Evolutionary conservation across 2,329 filamentous ascomycete genomes (phyloP).

Genomic region (Aspergillus flavus): DNA sequence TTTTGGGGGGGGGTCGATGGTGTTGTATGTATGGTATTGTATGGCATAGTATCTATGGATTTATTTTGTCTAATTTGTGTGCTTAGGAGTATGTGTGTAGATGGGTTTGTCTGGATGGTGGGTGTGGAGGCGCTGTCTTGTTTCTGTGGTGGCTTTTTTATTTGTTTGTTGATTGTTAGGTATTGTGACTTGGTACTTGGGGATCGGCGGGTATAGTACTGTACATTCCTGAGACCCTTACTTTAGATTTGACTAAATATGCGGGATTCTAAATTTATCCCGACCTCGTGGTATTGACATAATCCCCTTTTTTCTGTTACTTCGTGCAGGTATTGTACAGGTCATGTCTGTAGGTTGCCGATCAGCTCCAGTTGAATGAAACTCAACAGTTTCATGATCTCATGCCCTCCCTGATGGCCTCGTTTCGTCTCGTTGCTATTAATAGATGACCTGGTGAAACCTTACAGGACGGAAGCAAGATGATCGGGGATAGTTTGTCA

Average conservation of each 20-base stretch:
- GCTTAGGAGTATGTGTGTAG: too few relatives aligned
- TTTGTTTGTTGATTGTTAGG: too few relatives aligned
- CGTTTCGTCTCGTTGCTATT: neutral
- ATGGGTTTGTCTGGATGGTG: too few relatives aligned
- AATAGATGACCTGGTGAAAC: neutral
- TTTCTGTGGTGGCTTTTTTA: too few relatives aligned
- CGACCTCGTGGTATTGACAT: neutral
- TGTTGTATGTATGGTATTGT: too few relatives aligned
- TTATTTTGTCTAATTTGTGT: too few relatives aligned
- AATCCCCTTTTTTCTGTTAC: neutral
- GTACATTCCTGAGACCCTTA: neutral
- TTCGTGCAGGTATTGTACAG: neutral
- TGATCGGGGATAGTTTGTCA: neutral
- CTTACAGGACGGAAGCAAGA: too few relatives aligned
- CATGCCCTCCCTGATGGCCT: neutral
- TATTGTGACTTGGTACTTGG: too few relatives aligned
- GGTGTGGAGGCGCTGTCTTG: neutral
- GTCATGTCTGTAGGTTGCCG: neutral
- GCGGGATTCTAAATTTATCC: slow-evolving; percentile 3
- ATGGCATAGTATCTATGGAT: too few relatives aligned
- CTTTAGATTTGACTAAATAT: slow-evolving; percentile 1
- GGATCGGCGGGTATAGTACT: neutral
- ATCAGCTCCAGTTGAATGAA: neutral
- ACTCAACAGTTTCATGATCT: neutral
- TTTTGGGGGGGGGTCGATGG: too few relatives aligned